Evolutionary conservation across 2,329 filamentous ascomycete species (phyloP).

Genomic region (Scopulariopsis brevicaulis): DNA sequence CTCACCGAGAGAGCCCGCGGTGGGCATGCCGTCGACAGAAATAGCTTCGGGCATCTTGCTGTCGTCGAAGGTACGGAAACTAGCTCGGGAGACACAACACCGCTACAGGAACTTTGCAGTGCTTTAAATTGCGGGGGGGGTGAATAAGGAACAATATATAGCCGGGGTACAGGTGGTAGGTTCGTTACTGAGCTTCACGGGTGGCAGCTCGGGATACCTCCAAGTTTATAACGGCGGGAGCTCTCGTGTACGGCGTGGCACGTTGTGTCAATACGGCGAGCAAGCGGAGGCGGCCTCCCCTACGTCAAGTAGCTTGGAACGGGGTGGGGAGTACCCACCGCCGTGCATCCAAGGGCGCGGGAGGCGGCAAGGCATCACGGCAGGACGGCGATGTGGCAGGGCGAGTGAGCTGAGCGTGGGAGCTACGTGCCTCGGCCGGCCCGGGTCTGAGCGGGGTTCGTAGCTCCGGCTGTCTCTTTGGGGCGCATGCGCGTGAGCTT

Average conservation of each 20-base stretch:
- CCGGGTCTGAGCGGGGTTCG: neutral
- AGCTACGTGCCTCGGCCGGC: neutral
- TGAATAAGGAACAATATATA: neutral
- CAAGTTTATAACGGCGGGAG: neutral
- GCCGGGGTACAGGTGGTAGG: neutral
- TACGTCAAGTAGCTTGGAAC: neutral
- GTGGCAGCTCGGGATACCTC: neutral
- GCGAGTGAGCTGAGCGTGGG: neutral
- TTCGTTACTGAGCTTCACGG: neutral
- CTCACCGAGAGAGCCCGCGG: neutral
- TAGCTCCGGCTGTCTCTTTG: neutral
- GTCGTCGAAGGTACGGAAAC: neutral
- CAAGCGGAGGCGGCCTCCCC: neutral
- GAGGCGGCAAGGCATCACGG: neutral
- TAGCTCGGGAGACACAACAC: neutral
- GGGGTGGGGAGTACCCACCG: neutral
- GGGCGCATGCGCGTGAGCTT: neutral
- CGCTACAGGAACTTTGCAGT: neutral
- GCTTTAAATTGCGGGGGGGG: neutral
- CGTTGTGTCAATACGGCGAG: neutral
- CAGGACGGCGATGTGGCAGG: neutral
- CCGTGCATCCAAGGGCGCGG: neutral
- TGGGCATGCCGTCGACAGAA: neutral
- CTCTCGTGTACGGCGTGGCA: neutral
- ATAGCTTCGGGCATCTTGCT: slow-evolving; percentile 1